Conservation (phyloP, 805 yeast species). For the Metschnikowia bowlesiae region DNA sequence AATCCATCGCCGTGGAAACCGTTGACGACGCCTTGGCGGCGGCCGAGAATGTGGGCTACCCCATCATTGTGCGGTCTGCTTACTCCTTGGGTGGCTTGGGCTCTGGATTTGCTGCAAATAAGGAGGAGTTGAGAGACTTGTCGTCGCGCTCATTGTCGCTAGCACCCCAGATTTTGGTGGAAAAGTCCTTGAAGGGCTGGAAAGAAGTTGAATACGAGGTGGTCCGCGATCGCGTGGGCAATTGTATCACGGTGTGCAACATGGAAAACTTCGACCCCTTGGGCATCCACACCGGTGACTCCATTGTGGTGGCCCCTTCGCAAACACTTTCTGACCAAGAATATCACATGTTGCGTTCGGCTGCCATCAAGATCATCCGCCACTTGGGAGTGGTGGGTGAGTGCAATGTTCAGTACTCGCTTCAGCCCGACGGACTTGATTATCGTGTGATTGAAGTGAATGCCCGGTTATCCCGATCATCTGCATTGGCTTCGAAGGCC, state of each 20-base stretch:
- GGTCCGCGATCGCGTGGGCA: constrained; percentile 91
- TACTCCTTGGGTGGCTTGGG: constrained; percentile 97
- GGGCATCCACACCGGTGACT: constrained; percentile 98
- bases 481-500: constrained; percentile 97
- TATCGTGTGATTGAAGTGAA: constrained; percentile 96
- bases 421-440: constrained; percentile 93
- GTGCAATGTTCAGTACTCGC: constrained; percentile 95
- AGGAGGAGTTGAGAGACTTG: constrained; percentile 76
- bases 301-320: constrained; percentile 98
- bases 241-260: constrained; percentile 98
- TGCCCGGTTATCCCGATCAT: constrained; percentile 94
- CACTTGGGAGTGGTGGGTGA: constrained; percentile 99
- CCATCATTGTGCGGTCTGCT: constrained; percentile 96
- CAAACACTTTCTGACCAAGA: constrained; percentile 97
- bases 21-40: constrained; percentile 93
- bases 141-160: constrained; percentile 85
- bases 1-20: constrained; percentile 90
- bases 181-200: constrained; percentile 97
- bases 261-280: constrained; percentile 99
- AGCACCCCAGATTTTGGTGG: constrained; percentile 94
- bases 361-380: constrained; percentile 95
- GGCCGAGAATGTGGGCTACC: constrained; percentile 84
- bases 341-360: constrained; percentile 94
- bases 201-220: constrained; percentile 98
- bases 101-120: constrained; percentile 90